phyloP scores from a whole-genome alignment of 2,329 filamentous ascomycete species.

The Cladosporium sp. region DNA sequence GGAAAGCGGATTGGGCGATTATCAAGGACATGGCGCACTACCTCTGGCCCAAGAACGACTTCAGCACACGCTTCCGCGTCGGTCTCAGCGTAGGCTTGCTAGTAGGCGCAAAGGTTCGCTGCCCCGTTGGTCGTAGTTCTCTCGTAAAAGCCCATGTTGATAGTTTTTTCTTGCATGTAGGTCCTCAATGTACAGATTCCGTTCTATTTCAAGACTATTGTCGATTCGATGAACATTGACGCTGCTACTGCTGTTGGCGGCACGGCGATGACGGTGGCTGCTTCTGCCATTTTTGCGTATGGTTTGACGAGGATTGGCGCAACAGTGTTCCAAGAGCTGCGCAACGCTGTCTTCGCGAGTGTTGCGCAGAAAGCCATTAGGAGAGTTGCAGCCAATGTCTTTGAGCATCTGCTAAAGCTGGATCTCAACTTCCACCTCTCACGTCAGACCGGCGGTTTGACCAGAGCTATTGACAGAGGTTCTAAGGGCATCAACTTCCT shows the following conservation, averaged over 20 bases:
- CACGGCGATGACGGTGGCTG: slow-evolving; percentile 83
- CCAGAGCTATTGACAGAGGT: slow-evolving; percentile 89
- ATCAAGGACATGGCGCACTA: slow-evolving; percentile 97
- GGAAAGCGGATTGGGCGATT: slow-evolving; percentile 96
- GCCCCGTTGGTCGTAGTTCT: background rate
- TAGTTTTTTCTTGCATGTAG: slow-evolving; percentile 39
- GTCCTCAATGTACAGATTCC: slow-evolving; percentile 95
- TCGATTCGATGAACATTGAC: slow-evolving; percentile 97
- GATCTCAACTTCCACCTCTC: slow-evolving; percentile 93
- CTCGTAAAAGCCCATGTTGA: slow-evolving; percentile 25
- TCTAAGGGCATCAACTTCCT: slow-evolving; percentile 98
- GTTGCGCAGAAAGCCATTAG: slow-evolving; percentile 97
- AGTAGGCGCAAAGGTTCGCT: slow-evolving; percentile 75
- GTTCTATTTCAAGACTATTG: slow-evolving; percentile 98
- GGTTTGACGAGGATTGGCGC: slow-evolving; percentile 85
- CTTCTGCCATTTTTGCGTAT: slow-evolving; percentile 88
- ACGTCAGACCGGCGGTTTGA: slow-evolving; percentile 92
- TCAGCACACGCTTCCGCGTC: slow-evolving; percentile 81
- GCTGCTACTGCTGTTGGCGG: slow-evolving; percentile 75
- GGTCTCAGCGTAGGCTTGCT: slow-evolving; percentile 80
- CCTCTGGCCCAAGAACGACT: slow-evolving; percentile 87
- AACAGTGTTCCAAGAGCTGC: slow-evolving; percentile 85
- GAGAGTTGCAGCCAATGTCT: slow-evolving; percentile 86
- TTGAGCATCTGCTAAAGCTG: slow-evolving; percentile 81
- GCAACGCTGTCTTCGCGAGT: slow-evolving; percentile 94